Conservation (phyloP, 768 basidiomycete species). For the Rhodotorula sphaerocarpa region DNA sequence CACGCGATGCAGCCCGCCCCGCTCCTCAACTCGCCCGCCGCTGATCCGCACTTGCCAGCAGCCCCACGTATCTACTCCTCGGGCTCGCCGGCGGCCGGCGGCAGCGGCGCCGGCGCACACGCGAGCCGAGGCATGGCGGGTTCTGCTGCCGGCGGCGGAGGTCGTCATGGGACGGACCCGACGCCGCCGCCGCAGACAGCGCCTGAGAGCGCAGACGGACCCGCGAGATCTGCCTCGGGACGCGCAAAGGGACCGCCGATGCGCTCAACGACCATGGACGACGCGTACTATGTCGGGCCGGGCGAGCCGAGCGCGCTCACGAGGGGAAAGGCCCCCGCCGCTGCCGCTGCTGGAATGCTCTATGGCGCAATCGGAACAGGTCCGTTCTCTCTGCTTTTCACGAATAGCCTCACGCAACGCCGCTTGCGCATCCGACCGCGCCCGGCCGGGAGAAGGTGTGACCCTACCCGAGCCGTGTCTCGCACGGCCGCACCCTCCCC, state of each 20-base stretch:
- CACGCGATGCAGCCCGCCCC: not conserved
- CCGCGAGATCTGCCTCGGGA: not conserved
- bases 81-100: not conserved
- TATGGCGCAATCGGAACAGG: slow-evolving; percentile 27
- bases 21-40: slow-evolving; percentile 9
- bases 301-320: slow-evolving; percentile 23
- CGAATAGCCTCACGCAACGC: not conserved
- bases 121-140: too few species aligned
- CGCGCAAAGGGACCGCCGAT: slow-evolving; percentile 14
- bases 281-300: slow-evolving; percentile 24
- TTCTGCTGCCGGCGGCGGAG: too few species aligned
- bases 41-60: slow-evolving; percentile 10
- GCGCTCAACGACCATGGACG: slow-evolving; percentile 24
- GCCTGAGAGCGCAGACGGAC: not conserved
- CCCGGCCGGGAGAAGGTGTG: too few species aligned
- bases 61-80: not conserved
- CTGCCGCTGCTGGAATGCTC: too few species aligned
- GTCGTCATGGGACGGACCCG: too few species aligned
- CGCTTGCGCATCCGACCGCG: not conserved
- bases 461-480: too few species aligned
- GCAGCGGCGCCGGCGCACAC: too few species aligned
- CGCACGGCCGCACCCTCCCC: too few species aligned
- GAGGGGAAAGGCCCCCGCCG: slow-evolving; percentile 11
- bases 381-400: not conserved
- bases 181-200: not conserved